Conservation (phyloP, 2,329 filamentous ascomycete genomes). For the Paraconiothyrium brasiliense region DNA sequence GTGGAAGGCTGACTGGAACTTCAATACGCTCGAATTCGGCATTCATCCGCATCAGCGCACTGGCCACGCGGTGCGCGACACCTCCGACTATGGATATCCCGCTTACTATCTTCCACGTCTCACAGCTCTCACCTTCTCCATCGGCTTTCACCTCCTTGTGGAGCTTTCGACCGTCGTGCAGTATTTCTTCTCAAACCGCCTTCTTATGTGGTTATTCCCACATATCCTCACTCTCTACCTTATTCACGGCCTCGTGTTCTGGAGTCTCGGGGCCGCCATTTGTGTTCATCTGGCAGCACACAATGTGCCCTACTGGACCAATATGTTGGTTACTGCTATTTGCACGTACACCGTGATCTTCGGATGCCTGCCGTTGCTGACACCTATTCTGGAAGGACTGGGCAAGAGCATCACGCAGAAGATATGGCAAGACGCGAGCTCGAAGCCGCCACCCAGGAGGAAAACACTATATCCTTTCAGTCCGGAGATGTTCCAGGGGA, state of each 20-base stretch:
- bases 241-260: slow-evolving; percentile 57
- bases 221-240: slow-evolving; percentile 58
- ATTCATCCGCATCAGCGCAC: slow-evolving; percentile 51
- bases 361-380: slow-evolving; percentile 37
- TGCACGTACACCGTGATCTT: slow-evolving; percentile 39
- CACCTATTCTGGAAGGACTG: slow-evolving; percentile 42
- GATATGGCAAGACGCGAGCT: slow-evolving; percentile 38
- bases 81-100: slow-evolving; percentile 45
- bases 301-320: slow-evolving; percentile 40
- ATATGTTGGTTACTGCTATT: slow-evolving; percentile 34
- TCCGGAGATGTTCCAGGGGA: slow-evolving; percentile 19
- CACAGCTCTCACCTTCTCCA: slow-evolving; percentile 50
- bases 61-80: slow-evolving; percentile 45
- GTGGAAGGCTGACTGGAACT: slow-evolving; percentile 39
- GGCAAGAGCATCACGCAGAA: slow-evolving; percentile 41
- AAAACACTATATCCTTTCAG: slow-evolving; percentile 31
- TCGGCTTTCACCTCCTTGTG: slow-evolving; percentile 39
- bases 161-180: slow-evolving; percentile 45
- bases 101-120: slow-evolving; percentile 53
- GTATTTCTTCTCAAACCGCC: slow-evolving; percentile 47
- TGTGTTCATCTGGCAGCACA: slow-evolving; percentile 34
- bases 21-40: slow-evolving; percentile 49
- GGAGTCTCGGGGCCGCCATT: slow-evolving; percentile 42
- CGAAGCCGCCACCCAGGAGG: slow-evolving; percentile 33
- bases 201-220: slow-evolving; percentile 53